phyloP scores from a whole-genome alignment of 2,329 filamentous ascomycete species.

The Fusarium sp. region DNA sequence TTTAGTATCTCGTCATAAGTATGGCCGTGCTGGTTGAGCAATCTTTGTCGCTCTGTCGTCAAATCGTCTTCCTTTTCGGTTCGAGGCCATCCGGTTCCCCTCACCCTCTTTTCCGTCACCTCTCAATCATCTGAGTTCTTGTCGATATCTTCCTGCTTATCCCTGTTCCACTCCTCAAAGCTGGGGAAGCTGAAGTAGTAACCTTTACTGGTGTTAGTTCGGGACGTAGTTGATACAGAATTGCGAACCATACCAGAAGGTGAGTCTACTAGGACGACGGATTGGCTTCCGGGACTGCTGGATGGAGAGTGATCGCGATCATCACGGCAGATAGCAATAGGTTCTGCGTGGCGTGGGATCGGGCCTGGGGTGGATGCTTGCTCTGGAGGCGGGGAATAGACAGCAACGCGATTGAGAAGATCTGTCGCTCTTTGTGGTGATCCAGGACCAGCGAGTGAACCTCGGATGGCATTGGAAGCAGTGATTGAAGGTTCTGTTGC shows the following conservation, averaged over 20 bases:
- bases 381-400: constrained; percentile 57
- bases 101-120: constrained; percentile 28
- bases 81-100: constrained; percentile 37
- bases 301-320: constrained; percentile 40
- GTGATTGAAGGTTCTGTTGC: constrained; percentile 72
- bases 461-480: constrained; percentile 67
- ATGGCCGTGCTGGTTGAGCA: constrained; percentile 23
- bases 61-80: constrained; percentile 35
- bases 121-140: constrained; percentile 49
- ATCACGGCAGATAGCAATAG: constrained; percentile 45
- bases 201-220: constrained; percentile 52
- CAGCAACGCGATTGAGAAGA: constrained; percentile 68
- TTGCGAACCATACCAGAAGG: constrained; percentile 45
- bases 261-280: constrained; percentile 47
- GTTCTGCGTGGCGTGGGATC: constrained; percentile 42
- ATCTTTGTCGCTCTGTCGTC: constrained; percentile 30
- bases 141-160: constrained; percentile 45
- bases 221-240: constrained; percentile 45
- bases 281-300: constrained; percentile 43
- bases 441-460: constrained; percentile 65
- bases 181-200: constrained; percentile 82
- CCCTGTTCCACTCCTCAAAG: constrained; percentile 76
- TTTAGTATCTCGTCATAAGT: constrained; percentile 15
- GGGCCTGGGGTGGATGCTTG: constrained; percentile 37
- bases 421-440: constrained; percentile 68